Evolutionary conservation across 192 early-diverging fungal genomes (phyloP), one percentile per base, ranked within the genome.

Genomic region (Phycomyces blakesleeanus): DNA sequence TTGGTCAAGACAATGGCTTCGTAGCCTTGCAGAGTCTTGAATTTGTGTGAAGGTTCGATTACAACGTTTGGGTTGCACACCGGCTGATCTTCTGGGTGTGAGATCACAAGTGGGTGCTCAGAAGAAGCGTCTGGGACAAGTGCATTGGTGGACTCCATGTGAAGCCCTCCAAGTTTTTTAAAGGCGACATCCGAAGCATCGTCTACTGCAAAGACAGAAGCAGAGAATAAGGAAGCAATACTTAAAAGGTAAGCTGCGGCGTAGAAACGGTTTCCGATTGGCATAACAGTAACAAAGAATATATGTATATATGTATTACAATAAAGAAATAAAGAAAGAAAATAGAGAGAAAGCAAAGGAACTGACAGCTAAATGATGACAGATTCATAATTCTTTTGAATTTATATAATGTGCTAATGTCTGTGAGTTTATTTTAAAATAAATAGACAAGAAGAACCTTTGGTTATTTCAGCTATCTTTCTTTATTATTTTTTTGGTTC

Each of bases 1-100:
- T 73, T 67, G 50, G 59, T 40, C 11, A 73, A 14, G 15, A 73
- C 71, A 41, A 59, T 25, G 1, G 61, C 59, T 29, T 67, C 71
- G 20, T 67, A 73, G 10, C 71, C 71, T 44, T 50, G 16, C 25
- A 73, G 11, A 7, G 18, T 18, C 44, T 47, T 47, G 3, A 47
- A 6, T 14, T 14, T 2, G 3, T 47, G 44, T 2, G 18, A 47
- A 1, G 69, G 57, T 25, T 64, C 5, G 14, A 71, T 57, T 4
- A 16, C 25, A 1, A 24, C 39, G 20, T 64, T 40, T 38, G 63
- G 56, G 20, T 59, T 47, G 27, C 69, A 71, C 26, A 66, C 26
- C n/a, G 64, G 64, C 24, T 59, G 55, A 5, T 58, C 41, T 26
- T 66, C 57, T 44, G 41, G 14, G 39, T 59, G 20, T 8, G 56